These are phyloP conservation scores for Exidia glandulosa DNA, from an alignment of 768 basidiomycete genomes.

Conservation along the genomic window DNA sequence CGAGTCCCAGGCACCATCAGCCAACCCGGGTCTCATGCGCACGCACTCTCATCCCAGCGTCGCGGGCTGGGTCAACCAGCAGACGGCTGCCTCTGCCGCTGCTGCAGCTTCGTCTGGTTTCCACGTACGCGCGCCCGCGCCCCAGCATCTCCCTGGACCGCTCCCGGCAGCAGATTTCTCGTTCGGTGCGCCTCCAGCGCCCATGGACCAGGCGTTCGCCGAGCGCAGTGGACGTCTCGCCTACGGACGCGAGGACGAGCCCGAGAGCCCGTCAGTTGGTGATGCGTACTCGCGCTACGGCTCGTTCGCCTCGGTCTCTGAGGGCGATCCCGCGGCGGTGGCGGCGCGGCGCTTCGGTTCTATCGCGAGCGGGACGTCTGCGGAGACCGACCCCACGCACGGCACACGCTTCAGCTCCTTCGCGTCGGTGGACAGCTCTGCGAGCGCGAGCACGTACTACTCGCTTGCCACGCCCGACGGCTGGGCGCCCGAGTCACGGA, in stretches of 20 bases:
- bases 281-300: slow-evolving; percentile 3
- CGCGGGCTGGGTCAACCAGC: neutral
- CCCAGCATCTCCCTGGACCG: slow-evolving; percentile 5
- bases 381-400: neutral
- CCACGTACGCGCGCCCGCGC: neutral
- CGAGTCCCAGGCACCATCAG: neutral
- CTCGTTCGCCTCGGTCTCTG: neutral
- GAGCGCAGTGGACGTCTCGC: too few species aligned
- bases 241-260: neutral
- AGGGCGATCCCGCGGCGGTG: neutral
- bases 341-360: slow-evolving; percentile 7
- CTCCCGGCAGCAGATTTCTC: slow-evolving; percentile 8
- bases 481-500: neutral
- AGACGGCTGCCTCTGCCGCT: slow-evolving; percentile 2
- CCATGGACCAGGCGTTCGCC: neutral
- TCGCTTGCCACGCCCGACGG: neutral
- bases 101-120: slow-evolving; percentile 1
- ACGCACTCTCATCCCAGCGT: neutral
- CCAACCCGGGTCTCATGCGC: neutral
- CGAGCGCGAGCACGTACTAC: neutral
- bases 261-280: slow-evolving; percentile 3
- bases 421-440: neutral
- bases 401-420: neutral
- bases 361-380: slow-evolving; percentile 1
- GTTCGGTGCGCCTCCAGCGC: slow-evolving; percentile 4